Conservation (phyloP, 306 rosid genomes). For the Trifolium repens region DNA sequence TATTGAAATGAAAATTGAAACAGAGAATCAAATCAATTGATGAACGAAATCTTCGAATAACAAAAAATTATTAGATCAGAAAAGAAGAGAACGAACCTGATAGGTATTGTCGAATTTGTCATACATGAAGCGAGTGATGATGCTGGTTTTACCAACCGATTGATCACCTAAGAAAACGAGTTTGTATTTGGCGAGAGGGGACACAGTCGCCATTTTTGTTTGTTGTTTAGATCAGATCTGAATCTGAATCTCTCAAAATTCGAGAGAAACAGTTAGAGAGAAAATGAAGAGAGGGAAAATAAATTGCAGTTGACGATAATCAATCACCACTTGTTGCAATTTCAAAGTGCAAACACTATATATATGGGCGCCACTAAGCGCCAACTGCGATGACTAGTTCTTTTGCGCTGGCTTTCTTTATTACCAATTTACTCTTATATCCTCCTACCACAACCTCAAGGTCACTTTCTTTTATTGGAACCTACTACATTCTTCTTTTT, state of each 20-base stretch:
- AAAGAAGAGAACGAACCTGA: constrained; percentile 52
- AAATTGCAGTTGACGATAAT: constrained; percentile 28
- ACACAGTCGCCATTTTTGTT: constrained; percentile 67
- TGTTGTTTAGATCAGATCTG: constrained; percentile 29
- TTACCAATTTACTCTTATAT: background rate
- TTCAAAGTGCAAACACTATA: constrained; percentile 48
- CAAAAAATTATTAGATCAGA: background rate
- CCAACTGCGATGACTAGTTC: constrained; percentile 54
- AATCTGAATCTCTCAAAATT: constrained; percentile 44
- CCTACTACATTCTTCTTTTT: too few relatives aligned
- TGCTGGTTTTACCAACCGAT: constrained; percentile 92
- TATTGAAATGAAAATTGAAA: background rate
- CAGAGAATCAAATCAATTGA: background rate
- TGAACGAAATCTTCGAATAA: background rate
- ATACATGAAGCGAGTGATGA: constrained; percentile 96
- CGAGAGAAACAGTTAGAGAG: constrained; percentile 16
- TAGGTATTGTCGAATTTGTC: constrained; percentile 90
- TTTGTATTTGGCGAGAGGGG: constrained; percentile 85
- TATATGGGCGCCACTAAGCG: constrained; percentile 50
- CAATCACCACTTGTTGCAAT: constrained; percentile 7
- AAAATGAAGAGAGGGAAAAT: constrained; percentile 20
- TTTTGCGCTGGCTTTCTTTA: constrained; percentile 17
- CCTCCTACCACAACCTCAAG: background rate
- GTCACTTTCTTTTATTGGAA: too few relatives aligned
- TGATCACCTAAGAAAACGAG: constrained; percentile 81